Conservation (phyloP, 2,329 filamentous ascomycete genomes). For the Trichoderma cornu-damae region DNA sequence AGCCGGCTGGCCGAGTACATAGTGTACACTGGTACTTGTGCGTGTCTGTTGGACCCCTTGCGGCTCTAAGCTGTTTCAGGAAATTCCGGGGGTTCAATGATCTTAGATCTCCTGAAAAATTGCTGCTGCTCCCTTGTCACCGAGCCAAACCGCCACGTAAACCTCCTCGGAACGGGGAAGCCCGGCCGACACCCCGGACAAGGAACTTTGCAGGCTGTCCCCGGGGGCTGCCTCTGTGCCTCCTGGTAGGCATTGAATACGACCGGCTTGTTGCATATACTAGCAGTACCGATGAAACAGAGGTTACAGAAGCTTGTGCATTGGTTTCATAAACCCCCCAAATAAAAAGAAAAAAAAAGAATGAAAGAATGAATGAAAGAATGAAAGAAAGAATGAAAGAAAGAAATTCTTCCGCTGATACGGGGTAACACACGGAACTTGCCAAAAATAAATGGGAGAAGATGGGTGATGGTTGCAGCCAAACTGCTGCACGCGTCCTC, state of each 20-base stretch:
- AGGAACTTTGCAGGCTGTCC: conserved; percentile 5
- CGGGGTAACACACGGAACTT: not conserved
- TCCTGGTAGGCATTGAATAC: conserved; percentile 9
- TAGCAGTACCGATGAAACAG: conserved; percentile 11
- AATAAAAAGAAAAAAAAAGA: too few relatives aligned
- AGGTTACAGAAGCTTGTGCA: conserved; percentile 11
- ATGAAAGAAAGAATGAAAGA: too few relatives aligned
- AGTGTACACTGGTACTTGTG: conserved; percentile 4
- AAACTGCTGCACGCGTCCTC: not conserved
- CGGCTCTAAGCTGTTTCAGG: conserved; percentile 26
- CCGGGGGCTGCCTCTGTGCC: not conserved
- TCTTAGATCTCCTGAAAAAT: conserved; percentile 34
- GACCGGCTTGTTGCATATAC: not conserved
- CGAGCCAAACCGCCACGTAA: conserved; percentile 19
- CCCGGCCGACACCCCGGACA: conserved; percentile 22
- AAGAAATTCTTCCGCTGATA: conserved; percentile 10
- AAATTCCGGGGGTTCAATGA: conserved; percentile 32
- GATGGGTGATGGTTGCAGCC: not conserved
- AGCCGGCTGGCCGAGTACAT: not conserved
- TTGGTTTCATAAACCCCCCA: conserved; percentile 12
- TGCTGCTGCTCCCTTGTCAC: conserved; percentile 26
- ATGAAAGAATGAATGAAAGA: too few relatives aligned
- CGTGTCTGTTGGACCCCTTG: not conserved
- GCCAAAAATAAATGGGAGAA: not conserved
- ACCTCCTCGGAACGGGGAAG: conserved; percentile 28